These are phyloP conservation scores for Paramecium caudatum DNA, from an alignment of 73 alveolate species.

Conservation along the genomic window DNA sequence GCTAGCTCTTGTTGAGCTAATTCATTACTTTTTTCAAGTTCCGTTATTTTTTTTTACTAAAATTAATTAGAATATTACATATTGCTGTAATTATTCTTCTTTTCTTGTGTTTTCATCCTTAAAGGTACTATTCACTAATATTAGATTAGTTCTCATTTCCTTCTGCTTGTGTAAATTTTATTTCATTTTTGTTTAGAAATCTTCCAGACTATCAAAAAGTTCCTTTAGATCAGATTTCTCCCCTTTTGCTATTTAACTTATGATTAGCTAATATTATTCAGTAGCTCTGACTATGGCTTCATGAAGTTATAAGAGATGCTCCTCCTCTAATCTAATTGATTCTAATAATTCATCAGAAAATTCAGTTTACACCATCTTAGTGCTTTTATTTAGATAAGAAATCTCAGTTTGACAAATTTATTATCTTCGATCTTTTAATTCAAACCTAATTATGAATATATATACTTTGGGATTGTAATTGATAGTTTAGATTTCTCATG, in stretches of 20 bases:
- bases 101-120: slow-evolving; percentile 48
- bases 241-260: neutral
- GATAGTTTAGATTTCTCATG: neutral
- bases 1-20: neutral
- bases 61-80: neutral
- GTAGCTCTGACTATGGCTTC: slow-evolving; percentile 3
- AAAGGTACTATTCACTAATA: slow-evolving; percentile 9
- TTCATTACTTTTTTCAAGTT: slow-evolving; percentile 1
- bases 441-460: neutral
- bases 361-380: neutral
- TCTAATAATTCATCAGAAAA: slow-evolving; percentile 13
- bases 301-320: neutral
- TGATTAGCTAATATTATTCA: neutral
- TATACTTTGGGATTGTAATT: neutral
- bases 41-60: slow-evolving; percentile 25
- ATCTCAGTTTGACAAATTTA: neutral
- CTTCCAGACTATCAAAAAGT: neutral
- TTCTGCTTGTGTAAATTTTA: neutral
- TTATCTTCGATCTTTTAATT: slow-evolving; percentile 28
- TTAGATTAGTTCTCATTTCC: slow-evolving; percentile 16
- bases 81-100: slow-evolving; percentile 11
- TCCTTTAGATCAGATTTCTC: neutral
- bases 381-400: slow-evolving; percentile 5
- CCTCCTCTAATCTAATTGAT: slow-evolving; percentile 23
- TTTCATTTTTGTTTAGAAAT: neutral